Conservation (phyloP, 2,329 filamentous ascomycete genomes). For the Pyrenochaeta sp. region DNA sequence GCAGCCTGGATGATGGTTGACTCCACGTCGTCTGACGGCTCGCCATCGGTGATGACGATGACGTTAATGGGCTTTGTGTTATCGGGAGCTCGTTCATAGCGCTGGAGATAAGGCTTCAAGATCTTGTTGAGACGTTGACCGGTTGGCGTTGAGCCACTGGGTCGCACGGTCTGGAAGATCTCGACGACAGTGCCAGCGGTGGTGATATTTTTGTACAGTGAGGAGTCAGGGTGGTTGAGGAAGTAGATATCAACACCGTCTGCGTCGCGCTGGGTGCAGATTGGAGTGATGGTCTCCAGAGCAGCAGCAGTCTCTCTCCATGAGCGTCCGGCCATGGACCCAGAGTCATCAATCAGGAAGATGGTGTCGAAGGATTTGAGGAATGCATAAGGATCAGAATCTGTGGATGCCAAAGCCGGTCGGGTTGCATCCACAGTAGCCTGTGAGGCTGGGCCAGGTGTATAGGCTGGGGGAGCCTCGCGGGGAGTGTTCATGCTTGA, state of each 20-base stretch:
- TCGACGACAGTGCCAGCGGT: conserved; percentile 65
- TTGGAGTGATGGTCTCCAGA: conserved; percentile 77
- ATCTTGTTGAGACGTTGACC: conserved; percentile 76
- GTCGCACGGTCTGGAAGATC: conserved; percentile 75
- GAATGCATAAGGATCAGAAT: conserved; percentile 73
- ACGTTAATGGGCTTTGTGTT: conserved; percentile 82
- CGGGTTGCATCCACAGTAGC: conserved; percentile 2
- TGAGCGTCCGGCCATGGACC: conserved; percentile 78
- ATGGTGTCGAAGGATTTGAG: conserved; percentile 83
- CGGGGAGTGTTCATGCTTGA: conserved; percentile 38
- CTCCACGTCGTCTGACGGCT: conserved; percentile 80
- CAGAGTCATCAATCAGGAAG: conserved; percentile 92
- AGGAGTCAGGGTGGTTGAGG: conserved; percentile 72
- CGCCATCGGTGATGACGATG: conserved; percentile 92
- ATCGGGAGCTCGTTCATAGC: conserved; percentile 59
- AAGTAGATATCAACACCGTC: conserved; percentile 95
- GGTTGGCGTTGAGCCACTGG: conserved; percentile 75
- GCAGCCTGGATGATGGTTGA: conserved; percentile 70
- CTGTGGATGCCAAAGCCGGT: conserved; percentile 17
- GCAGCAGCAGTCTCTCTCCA: conserved; percentile 80
- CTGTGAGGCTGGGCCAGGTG: conserved; percentile 33
- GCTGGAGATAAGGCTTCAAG: conserved; percentile 73
- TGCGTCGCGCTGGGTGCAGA: conserved; percentile 79
- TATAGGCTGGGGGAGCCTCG: conserved; percentile 56
- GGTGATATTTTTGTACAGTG: conserved; percentile 72